phyloP scores from a whole-genome alignment of 2,329 filamentous ascomycete species.

The Curvularia lunata region DNA sequence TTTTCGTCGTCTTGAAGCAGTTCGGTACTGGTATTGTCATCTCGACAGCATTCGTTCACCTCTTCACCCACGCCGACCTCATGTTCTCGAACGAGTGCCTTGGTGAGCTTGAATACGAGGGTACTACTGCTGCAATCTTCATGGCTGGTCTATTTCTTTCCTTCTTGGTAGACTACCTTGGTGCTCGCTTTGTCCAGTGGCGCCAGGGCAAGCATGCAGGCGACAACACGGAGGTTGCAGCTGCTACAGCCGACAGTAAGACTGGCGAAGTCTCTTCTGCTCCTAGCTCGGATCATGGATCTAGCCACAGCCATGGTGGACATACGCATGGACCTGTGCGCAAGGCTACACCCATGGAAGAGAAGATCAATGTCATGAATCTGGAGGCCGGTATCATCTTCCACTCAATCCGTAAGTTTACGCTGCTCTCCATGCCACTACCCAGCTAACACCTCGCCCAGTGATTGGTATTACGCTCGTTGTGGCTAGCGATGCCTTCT shows the following conservation, averaged over 20 bases:
- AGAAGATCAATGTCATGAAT: conserved; percentile 68
- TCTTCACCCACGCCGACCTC: conserved; percentile 73
- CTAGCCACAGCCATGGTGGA: conserved; percentile 22
- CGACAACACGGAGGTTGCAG: conserved; percentile 23
- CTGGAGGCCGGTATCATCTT: conserved; percentile 78
- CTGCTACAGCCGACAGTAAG: conserved; percentile 21
- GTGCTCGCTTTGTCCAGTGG: conserved; percentile 63
- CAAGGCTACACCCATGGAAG: conserved; percentile 30
- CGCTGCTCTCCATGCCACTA: not conserved
- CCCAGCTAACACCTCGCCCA: conserved; percentile 31
- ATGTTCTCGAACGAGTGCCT: conserved; percentile 77
- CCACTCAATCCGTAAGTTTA: conserved; percentile 69
- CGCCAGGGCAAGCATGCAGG: conserved; percentile 31
- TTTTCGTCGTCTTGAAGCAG: conserved; percentile 71
- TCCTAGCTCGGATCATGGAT: conserved; percentile 22
- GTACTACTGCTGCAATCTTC: conserved; percentile 71
- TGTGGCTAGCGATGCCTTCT: conserved; percentile 58
- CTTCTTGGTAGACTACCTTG: conserved; percentile 72
- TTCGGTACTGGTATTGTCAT: conserved; percentile 77
- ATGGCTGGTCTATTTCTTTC: conserved; percentile 77
- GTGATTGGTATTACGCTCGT: conserved; percentile 69
- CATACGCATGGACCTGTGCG: conserved; percentile 34
- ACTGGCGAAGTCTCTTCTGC: conserved; percentile 16
- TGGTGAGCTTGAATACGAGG: conserved; percentile 70
- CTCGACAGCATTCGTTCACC: conserved; percentile 72